phyloP scores from a whole-genome alignment of 106 monocot species.

The Dendrobium chrysotoxum region DNA sequence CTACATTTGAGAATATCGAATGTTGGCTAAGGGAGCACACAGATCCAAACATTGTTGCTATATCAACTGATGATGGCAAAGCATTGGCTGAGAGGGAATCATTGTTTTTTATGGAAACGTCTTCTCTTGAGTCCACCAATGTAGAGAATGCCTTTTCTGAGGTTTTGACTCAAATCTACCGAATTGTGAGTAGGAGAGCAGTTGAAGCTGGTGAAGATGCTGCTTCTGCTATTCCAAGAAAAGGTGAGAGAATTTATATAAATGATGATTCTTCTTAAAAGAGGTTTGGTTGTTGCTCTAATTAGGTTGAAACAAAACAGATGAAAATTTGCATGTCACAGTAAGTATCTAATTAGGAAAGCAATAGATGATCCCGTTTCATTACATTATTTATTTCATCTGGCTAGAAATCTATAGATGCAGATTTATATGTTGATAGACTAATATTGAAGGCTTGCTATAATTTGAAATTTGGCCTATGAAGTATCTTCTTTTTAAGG shows the following conservation, averaged over 20 bases:
- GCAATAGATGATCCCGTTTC: too few relatives aligned
- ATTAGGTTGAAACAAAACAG: not conserved
- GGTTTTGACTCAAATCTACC: slow-evolving; percentile 42
- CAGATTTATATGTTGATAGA: too few relatives aligned
- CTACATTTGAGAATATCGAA: slow-evolving; percentile 43
- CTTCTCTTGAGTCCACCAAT: slow-evolving; percentile 22
- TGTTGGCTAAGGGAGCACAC: slow-evolving; percentile 48
- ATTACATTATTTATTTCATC: too few relatives aligned
- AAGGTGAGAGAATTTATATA: too few relatives aligned
- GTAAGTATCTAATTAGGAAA: too few relatives aligned
- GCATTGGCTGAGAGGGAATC: slow-evolving; percentile 38
- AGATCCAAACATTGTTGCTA: slow-evolving; percentile 43
- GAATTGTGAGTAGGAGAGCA: slow-evolving; percentile 35
- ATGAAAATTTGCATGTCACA: too few relatives aligned
- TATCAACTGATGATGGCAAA: slow-evolving; percentile 38
- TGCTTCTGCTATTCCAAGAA: not conserved
- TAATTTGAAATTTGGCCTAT: too few relatives aligned
- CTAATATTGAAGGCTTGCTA: too few relatives aligned
- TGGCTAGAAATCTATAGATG: too few relatives aligned
- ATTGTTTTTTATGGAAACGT: slow-evolving; percentile 47
- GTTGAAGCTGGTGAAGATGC: slow-evolving; percentile 39
- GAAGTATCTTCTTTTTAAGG: too few relatives aligned
- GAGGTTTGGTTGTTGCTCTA: slow-evolving; percentile 11
- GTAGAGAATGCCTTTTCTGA: slow-evolving; percentile 25
- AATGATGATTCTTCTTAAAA: too few relatives aligned